These are phyloP conservation scores for Colletotrichum limetticola DNA, from an alignment of 2,329 filamentous ascomycete genomes.

Conservation along the genomic window DNA sequence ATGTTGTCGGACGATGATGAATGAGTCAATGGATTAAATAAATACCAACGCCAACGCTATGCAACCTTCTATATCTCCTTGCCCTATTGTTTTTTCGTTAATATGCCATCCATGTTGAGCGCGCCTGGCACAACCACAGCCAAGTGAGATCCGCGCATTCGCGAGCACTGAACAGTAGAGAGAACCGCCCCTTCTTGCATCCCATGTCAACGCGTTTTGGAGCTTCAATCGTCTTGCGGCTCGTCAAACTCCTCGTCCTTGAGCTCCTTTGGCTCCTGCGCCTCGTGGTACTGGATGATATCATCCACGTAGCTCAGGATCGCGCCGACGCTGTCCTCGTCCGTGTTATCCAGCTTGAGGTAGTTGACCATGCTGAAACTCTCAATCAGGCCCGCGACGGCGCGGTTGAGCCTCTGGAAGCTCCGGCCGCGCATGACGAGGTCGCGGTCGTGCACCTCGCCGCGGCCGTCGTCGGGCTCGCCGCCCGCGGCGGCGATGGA, in stretches of 20 bases:
- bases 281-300: slow-evolving; percentile 92
- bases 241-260: slow-evolving; percentile 64
- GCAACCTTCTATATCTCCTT: slow-evolving; percentile 39
- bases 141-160: background rate
- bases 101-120: background rate
- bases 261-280: slow-evolving; percentile 89
- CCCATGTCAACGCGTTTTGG: too few relatives aligned
- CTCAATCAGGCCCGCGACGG: slow-evolving; percentile 91
- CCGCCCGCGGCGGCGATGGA: background rate
- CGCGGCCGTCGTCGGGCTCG: slow-evolving; percentile 62
- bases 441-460: slow-evolving; percentile 72
- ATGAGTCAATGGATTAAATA: slow-evolving; percentile 28
- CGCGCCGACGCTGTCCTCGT: slow-evolving; percentile 88
- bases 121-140: background rate
- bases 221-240: slow-evolving; percentile 35
- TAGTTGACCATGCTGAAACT: slow-evolving; percentile 99
- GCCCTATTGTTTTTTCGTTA: background rate
- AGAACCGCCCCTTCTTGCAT: background rate
- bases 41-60: slow-evolving; percentile 56
- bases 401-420: slow-evolving; percentile 85
- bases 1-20: slow-evolving; percentile 12
- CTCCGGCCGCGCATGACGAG: slow-evolving; percentile 83
- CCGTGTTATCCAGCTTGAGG: slow-evolving; percentile 86
- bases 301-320: slow-evolving; percentile 95
- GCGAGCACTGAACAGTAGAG: background rate